Base-by-base conservation (phyloP, 352 stramenopile species). In the Phytopythium litorale region DNA sequence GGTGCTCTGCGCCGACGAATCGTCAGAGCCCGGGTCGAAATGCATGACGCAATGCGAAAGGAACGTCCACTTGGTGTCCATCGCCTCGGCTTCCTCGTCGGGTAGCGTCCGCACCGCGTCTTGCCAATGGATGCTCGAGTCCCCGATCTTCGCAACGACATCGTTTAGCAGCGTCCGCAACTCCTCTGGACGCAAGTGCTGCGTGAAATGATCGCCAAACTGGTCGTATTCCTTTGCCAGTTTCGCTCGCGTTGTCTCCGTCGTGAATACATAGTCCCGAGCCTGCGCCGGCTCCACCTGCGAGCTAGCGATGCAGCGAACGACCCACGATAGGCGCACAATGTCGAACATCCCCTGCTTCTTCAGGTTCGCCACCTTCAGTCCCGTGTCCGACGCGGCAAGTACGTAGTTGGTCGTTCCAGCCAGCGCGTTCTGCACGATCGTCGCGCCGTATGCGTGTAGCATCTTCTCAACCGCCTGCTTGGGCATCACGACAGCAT, bases 271-370 rank as follows among this genome's bases (percentile, higher is more conserved):
- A 51, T 90, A 90, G 66, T 91, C 84, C 2, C 71, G 63, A 19
- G 77, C 80, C 32, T 83, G 88, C 5, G 81, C 37, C 15, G 68
- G 58, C 16, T 81, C 25, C 42, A 87, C 43, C 25, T 65, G 72
- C 13, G 65, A 73, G 0, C 63, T 60, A 35, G 50, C 46, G 2
- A 91, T 65, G 12, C 82, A 90, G 11, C 38, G 61, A 4, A 81
- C 59, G n/a, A 93, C 58, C 82, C 84, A 95, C 19, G 73, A 62
- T 46, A 91, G 56, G 18, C 80, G 74, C 32, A 93, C 65, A 25
- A 95, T 81, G 58, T 93, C 82, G 68, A 89, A 91, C 43, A 79
- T 64, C 1, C 81, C 84, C 65, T 95, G 87, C 63, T 90, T 91
- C 52, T 89, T 90, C 53, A 93, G 60, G 58, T 92, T 95, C 23